phyloP scores from a whole-genome alignment of 768 basidiomycete genomes.

The Amanita pseudoporphyria region DNA sequence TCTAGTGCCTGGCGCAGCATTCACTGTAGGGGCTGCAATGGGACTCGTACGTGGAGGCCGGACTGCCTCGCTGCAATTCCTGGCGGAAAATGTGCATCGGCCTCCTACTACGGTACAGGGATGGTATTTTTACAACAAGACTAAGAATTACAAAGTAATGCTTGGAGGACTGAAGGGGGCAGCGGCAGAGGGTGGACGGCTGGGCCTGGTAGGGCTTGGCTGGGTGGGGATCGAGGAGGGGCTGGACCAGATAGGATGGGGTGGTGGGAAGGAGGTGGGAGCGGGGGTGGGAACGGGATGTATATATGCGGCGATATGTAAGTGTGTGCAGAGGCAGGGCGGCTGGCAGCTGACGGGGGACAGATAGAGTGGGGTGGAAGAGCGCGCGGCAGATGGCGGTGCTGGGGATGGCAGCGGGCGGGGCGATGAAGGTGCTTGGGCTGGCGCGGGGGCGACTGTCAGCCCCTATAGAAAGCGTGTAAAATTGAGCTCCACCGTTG shows the following conservation, averaged over 20 bases:
- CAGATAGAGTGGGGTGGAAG: conserved; percentile 53
- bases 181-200: conserved; percentile 41
- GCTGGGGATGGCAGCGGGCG: conserved; percentile 52
- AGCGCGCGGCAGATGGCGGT: conserved; percentile 34
- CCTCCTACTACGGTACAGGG: conserved; percentile 78
- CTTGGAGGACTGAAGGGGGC: conserved; percentile 63
- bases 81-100: conserved; percentile 90
- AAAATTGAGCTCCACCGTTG: conserved; percentile 8
- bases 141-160: conserved; percentile 85
- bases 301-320: conserved; percentile 46
- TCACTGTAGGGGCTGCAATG: conserved; percentile 53
- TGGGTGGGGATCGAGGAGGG: conserved; percentile 39
- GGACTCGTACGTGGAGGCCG: conserved; percentile 70
- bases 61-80: conserved; percentile 63
- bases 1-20: conserved; percentile 49
- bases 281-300: conserved; percentile 59
- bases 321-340: conserved; percentile 14
- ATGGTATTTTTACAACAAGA: conserved; percentile 96
- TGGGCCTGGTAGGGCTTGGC: conserved; percentile 30
- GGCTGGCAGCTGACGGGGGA: not conserved
- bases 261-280: conserved; percentile 37
- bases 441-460: conserved; percentile 24
- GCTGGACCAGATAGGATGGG: conserved; percentile 26
- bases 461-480: conserved; percentile 10
- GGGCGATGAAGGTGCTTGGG: conserved; percentile 37